Evolutionary conservation across 345 rosid genomes (phyloP).

Genomic region (Boechera divaricarpa): DNA sequence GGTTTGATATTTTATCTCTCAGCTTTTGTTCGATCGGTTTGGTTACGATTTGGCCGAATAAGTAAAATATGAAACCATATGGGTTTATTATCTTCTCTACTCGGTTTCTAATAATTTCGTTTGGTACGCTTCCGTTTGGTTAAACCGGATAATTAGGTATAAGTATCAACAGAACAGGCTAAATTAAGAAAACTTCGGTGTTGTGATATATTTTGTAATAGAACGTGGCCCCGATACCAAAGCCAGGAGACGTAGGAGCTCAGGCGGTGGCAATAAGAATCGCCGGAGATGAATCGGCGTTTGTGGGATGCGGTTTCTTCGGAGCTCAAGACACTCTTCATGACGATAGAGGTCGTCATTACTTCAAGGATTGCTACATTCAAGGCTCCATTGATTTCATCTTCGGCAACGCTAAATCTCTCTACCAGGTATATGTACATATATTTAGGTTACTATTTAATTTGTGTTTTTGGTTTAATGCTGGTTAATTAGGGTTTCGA

Average conservation of each 20-base stretch:
- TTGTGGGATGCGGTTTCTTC: slow-evolving; percentile 87
- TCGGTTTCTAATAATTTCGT: not conserved
- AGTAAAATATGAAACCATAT: not conserved
- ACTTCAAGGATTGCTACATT: slow-evolving; percentile 85
- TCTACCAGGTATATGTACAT: slow-evolving; percentile 55
- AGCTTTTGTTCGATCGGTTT: not conserved
- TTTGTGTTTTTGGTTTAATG: not conserved
- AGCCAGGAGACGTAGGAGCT: slow-evolving; percentile 77
- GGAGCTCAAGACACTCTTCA: slow-evolving; percentile 99
- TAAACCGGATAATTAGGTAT: not conserved
- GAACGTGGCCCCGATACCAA: slow-evolving; percentile 87
- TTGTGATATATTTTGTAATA: slow-evolving; percentile 4
- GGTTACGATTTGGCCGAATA: not conserved
- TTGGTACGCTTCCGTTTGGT: not conserved
- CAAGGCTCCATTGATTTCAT: slow-evolving; percentile 98
- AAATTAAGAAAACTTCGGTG: not conserved
- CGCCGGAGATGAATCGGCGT: slow-evolving; percentile 70
- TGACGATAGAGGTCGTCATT: slow-evolving; percentile 88
- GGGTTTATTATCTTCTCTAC: not conserved
- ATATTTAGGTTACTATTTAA: not conserved
- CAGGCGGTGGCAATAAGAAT: slow-evolving; percentile 92
- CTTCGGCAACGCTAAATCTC: slow-evolving; percentile 81
- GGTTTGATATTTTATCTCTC: not conserved
- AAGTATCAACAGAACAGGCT: not conserved
- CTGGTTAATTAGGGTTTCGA: not conserved